Conservation (phyloP, 495 filamentous ascomycete genomes). For the Sporormia fimetaria region DNA sequence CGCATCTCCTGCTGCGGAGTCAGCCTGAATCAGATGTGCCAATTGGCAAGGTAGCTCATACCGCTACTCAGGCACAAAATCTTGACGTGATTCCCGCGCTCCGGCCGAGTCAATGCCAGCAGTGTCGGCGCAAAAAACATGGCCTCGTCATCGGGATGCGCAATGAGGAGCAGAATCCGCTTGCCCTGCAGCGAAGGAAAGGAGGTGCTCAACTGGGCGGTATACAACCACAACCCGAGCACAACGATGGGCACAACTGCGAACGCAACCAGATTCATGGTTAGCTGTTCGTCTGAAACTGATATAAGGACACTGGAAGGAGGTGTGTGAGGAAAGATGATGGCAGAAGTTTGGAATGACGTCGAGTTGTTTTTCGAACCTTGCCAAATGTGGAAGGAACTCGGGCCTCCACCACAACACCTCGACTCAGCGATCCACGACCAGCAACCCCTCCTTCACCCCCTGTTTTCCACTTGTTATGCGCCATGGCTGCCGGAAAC, state of each 20-base stretch:
- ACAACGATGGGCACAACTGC: constrained; percentile 50
- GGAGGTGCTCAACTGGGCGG: constrained; percentile 41
- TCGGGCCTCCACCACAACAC: too few species aligned
- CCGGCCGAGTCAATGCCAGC: constrained; percentile 60
- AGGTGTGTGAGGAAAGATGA: not conserved
- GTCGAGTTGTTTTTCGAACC: too few species aligned
- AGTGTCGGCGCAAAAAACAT: constrained; percentile 97
- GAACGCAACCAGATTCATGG: constrained; percentile 28
- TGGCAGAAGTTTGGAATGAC: constrained; percentile 41
- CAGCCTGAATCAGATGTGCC: not conserved
- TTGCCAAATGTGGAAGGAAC: too few species aligned
- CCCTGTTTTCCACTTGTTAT: not conserved
- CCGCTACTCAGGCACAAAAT: constrained; percentile 86
- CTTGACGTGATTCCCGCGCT: constrained; percentile 75
- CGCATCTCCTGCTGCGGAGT: constrained; percentile 57
- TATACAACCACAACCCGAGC: constrained; percentile 45
- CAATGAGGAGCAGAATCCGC: constrained; percentile 80
- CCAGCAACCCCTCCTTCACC: constrained; percentile 1
- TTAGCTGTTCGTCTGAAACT: too few species aligned
- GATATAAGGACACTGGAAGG: not conserved
- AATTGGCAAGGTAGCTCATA: constrained; percentile 24
- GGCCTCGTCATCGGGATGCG: constrained; percentile 95
- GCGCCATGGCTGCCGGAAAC: constrained; percentile 28
- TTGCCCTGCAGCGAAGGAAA: constrained; percentile 67
- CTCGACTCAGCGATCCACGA: too few species aligned